Conservation (phyloP, 345 rosid genomes). For the Leavenworthia alabamica region DNA sequence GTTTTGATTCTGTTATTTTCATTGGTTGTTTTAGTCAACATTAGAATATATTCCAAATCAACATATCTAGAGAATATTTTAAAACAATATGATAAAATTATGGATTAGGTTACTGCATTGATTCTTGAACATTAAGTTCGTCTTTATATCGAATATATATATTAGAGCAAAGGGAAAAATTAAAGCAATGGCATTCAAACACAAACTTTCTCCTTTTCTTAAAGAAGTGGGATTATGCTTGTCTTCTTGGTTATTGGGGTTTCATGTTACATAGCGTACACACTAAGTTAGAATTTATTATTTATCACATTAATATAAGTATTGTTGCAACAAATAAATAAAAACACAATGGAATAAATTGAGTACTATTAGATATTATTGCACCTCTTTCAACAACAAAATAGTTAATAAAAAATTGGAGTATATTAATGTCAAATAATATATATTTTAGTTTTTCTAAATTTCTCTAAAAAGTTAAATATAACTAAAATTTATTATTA, state of each 20-base stretch:
- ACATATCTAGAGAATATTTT: constrained; percentile 12
- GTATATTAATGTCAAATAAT: no score
- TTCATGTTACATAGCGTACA: constrained; percentile 14
- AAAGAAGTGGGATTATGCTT: neutral
- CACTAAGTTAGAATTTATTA: neutral
- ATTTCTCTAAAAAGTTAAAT: no score
- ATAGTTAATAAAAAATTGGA: no score
- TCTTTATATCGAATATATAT: constrained; percentile 21
- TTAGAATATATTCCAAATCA: constrained; percentile 28
- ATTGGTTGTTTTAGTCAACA: constrained; percentile 19
- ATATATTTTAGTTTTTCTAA: no score
- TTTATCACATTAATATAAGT: neutral
- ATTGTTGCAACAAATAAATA: neutral
- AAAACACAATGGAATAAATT: neutral
- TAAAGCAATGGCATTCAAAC: constrained; percentile 25
- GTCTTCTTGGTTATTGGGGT: neutral
- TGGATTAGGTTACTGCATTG: constrained; percentile 16
- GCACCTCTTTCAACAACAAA: no score
- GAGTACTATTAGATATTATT: neutral
- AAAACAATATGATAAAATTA: constrained; percentile 14
- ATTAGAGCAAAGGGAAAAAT: constrained; percentile 3
- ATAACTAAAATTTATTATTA: no score
- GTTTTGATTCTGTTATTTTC: neutral
- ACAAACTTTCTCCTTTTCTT: constrained; percentile 6
- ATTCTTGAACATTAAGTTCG: constrained; percentile 16